Percentiles rank a stretch among this genome's conserved stretches.
Conservation (phyloP, 1,284 basidiomycete species). For the Tetrapyrgos nigripes region DNA sequence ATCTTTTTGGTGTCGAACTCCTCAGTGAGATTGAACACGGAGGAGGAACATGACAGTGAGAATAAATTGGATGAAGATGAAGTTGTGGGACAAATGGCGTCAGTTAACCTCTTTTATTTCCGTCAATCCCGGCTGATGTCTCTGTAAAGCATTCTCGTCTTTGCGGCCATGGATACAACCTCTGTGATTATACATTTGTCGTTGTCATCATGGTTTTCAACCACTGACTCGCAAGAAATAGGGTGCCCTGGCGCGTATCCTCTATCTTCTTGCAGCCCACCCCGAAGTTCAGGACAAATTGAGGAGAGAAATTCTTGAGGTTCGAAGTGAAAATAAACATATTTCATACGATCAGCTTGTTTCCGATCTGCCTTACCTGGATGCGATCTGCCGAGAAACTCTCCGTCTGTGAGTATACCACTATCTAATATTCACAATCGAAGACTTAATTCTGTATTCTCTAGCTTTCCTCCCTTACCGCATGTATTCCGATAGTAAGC, state of each 20-base stretch:
- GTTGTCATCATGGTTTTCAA: not conserved
- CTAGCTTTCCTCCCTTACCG: slow-evolving; percentile 25
- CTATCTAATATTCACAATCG: slow-evolving; percentile 44
- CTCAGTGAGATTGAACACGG: slow-evolving; percentile 41
- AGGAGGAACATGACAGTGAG: slow-evolving; percentile 31
- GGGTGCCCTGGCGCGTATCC: slow-evolving; percentile 28
- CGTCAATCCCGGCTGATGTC: slow-evolving; percentile 13
- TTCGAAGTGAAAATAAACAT: slow-evolving; percentile 17
- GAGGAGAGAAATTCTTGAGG: slow-evolving; percentile 26
- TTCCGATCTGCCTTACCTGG: slow-evolving; percentile 40
- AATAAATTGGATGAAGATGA: slow-evolving; percentile 41
- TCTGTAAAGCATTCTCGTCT: slow-evolving; percentile 40
- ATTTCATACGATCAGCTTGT: slow-evolving; percentile 35
- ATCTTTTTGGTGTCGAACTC: not conserved
- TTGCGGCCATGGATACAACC: slow-evolving; percentile 35
- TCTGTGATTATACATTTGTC: slow-evolving; percentile 20
- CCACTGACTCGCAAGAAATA: not conserved
- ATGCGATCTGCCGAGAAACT: slow-evolving; percentile 42
- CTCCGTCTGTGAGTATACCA: slow-evolving; percentile 33
- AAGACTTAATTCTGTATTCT: slow-evolving; percentile 21
- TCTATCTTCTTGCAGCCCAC: slow-evolving; percentile 29
- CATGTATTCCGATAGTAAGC: slow-evolving; percentile 14
- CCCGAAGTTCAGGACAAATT: slow-evolving; percentile 28
- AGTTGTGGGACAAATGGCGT: slow-evolving; percentile 31
- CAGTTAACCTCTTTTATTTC: not conserved